Base-by-base conservation (phyloP, 495 filamentous ascomycete genomes). In the Aspergillus cavernicola region DNA sequence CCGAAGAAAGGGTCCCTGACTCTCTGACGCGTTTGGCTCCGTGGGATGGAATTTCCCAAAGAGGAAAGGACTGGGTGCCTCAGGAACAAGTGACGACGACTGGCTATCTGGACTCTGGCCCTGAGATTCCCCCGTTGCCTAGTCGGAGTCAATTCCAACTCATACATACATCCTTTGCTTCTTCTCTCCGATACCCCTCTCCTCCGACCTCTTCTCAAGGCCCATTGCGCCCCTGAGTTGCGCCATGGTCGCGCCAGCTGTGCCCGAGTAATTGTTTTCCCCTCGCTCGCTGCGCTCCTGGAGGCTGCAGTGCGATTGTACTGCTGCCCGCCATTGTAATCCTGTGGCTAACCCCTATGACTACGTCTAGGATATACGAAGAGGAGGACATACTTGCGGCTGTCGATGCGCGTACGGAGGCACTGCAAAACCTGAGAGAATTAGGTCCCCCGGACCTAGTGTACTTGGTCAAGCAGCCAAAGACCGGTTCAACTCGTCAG, bases 391-490 rank as follows among this genome's bases (percentile, higher is more conserved):
- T 93, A 32, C 88, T 88, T 63, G 86, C 95, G 57, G 89, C 90
- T 33, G 85, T 96, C 64, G 89, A 92, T 68, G 82, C 90, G 61
- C 87, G 93, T 61, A 90, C 92, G 61, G 93, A 97, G 58, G 83
- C 87, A 8, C 79, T 98, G 16, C 80, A 85, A 62, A 79, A 83
- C 26, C 76, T 97, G 52, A 85, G 93, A 58, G 93, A 98, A 78
- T 80, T 97, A 51, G 93, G 93, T 24, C 95, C 93, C 7, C 93
- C 93, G 24, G 93, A 98, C 64, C 79, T 98, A 22, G 93, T 97
- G 16, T 93, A 97, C 72, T 78, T 98, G 45, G 82, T 95, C 56
- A 97, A 97, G 68, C 90, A 95, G 56, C 85, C 88, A 36, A 75
- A 77, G 62, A 74, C 75, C 64, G 77, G 72, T 50, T 66, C 72